A percentile compares a stretch with the other conserved stretches of the same genome.
Conservation (phyloP, 1,284 basidiomycete species). For the Filobasidium uniguttulatum region DNA sequence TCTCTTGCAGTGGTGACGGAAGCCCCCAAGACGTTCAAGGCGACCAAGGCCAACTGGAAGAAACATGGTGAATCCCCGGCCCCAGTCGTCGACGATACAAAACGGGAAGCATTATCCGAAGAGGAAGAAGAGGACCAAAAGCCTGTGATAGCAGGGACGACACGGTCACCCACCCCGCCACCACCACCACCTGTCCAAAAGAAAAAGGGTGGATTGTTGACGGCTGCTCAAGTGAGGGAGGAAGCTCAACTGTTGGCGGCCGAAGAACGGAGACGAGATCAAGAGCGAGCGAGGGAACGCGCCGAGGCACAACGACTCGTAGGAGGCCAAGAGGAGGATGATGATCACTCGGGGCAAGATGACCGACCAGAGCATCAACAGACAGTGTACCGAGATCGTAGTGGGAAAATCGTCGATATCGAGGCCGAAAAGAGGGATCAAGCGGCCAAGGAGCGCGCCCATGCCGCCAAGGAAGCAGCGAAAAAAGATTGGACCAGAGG, state of each 20-base stretch:
- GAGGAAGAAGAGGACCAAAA: neutral
- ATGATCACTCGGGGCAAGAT: neutral
- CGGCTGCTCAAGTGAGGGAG: conserved; percentile 41
- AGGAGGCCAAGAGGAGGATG: neutral
- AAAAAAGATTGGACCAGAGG: conserved; percentile 98
- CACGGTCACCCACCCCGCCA: neutral
- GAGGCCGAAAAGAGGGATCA: conserved; percentile 71
- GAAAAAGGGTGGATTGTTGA: conserved; percentile 57
- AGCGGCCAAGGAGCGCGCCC: conserved; percentile 57
- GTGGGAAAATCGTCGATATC: conserved; percentile 77
- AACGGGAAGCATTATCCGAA: neutral
- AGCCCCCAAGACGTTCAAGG: conserved; percentile 27
- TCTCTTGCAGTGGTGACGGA: conserved; percentile 25
- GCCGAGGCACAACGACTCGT: neutral
- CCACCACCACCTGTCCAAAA: conserved; percentile 34
- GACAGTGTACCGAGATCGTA: conserved; percentile 86
- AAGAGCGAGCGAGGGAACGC: conserved; percentile 39
- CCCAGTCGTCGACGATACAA: conserved; percentile 17
- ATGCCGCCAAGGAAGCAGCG: conserved; percentile 66
- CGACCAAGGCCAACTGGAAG: conserved; percentile 27
- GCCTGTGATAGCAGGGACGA: neutral
- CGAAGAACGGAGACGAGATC: conserved; percentile 26
- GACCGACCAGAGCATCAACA: conserved; percentile 47
- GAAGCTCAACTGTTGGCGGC: conserved; percentile 32
- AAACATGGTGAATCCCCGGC: conserved; percentile 23